These are phyloP conservation scores for Pseudogymnoascus sp. DNA, from an alignment of 2,329 filamentous ascomycete species.

Conservation along the genomic window DNA sequence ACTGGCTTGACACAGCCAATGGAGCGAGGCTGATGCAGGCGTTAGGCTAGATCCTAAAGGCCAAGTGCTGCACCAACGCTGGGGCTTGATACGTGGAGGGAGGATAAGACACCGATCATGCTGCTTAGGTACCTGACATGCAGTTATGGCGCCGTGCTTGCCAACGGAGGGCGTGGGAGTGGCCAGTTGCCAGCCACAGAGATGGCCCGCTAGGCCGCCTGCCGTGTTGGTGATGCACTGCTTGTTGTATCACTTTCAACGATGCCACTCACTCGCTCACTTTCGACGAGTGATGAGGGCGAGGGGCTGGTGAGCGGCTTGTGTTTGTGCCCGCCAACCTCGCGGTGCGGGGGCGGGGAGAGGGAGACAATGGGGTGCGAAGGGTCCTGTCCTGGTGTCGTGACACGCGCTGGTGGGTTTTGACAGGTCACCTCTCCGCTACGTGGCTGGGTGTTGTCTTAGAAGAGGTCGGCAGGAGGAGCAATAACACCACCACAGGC, in stretches of 20 bases:
- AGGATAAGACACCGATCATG: conserved; percentile 8
- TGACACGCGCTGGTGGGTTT: not conserved
- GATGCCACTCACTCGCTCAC: no score
- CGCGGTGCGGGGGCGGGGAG: not conserved
- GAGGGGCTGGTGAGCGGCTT: not conserved
- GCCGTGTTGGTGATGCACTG: not conserved
- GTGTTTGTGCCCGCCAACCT: not conserved
- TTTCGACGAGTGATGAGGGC: not conserved
- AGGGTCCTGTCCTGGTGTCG: not conserved
- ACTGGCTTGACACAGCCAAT: no score
- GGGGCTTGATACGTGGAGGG: not conserved
- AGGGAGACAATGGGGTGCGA: not conserved
- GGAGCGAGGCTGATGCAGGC: no score
- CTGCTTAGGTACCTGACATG: conserved; percentile 1
- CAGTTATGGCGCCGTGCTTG: not conserved
- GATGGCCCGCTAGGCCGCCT: not conserved
- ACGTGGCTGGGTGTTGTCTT: conserved; percentile 4
- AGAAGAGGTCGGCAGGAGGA: not conserved
- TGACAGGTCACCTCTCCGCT: not conserved
- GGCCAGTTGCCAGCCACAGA: not conserved
- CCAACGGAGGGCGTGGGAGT: not conserved
- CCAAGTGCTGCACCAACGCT: not conserved
- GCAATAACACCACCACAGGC: not conserved
- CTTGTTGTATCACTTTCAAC: not conserved
- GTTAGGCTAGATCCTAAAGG: not conserved